These are phyloP conservation scores for Hibiscus tridactylites DNA, from an alignment of 345 rosid genomes.

Conservation along the genomic window DNA sequence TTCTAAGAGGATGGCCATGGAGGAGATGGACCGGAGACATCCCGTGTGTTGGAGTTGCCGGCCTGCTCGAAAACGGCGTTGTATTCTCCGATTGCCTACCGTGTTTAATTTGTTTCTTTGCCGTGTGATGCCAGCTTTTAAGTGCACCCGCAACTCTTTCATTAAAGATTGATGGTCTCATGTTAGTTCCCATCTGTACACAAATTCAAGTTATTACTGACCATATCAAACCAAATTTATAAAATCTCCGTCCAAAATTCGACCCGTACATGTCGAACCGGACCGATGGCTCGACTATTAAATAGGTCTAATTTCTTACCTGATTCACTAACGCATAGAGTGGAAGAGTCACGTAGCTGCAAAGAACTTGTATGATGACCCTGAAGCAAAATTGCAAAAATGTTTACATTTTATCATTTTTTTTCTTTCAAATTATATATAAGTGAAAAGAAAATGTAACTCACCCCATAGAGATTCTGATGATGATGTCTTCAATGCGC, in stretches of 20 bases:
- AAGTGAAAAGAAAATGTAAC: neutral
- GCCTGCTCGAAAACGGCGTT: slow-evolving; percentile 59
- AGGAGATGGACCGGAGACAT: slow-evolving; percentile 75
- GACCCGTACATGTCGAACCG: too few relatives aligned
- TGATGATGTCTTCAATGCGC: slow-evolving; percentile 36
- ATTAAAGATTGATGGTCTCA: slow-evolving; percentile 79
- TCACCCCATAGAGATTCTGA: slow-evolving; percentile 79
- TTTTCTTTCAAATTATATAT: neutral
- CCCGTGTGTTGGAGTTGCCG: slow-evolving; percentile 58
- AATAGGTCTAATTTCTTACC: slow-evolving; percentile 25
- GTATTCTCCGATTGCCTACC: slow-evolving; percentile 34
- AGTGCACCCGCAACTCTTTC: slow-evolving; percentile 69
- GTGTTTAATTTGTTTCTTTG: slow-evolving; percentile 56
- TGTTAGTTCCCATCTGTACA: slow-evolving; percentile 75
- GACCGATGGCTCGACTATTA: too few relatives aligned
- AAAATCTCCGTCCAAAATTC: too few relatives aligned
- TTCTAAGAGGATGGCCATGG: slow-evolving; percentile 27
- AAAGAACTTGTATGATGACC: slow-evolving; percentile 51
- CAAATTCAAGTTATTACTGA: neutral
- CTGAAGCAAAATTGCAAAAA: slow-evolving; percentile 25
- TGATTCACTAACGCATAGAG: slow-evolving; percentile 92
- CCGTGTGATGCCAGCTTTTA: slow-evolving; percentile 63
- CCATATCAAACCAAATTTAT: too few relatives aligned
- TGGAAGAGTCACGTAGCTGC: slow-evolving; percentile 44
- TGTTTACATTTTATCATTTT: neutral